phyloP scores from a whole-genome alignment of 257 asterid genomes.

The Penstemon eatonii region DNA sequence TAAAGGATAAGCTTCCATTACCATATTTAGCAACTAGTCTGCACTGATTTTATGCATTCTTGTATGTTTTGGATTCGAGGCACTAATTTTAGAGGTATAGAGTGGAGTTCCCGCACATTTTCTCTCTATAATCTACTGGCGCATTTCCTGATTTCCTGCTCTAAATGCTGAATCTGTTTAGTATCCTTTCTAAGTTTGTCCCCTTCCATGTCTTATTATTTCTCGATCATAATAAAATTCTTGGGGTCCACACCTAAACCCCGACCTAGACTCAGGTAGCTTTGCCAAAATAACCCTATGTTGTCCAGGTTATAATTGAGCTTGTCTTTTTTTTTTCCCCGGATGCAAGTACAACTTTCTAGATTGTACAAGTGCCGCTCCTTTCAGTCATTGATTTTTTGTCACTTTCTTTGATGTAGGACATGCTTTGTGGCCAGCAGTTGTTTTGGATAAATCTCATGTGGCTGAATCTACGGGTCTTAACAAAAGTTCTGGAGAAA shows the following conservation, averaged over 20 bases:
- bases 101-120: too few species aligned
- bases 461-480: slow-evolving; percentile 67
- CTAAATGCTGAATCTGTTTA: too few species aligned
- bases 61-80: too few species aligned
- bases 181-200: background rate
- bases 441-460: slow-evolving; percentile 80
- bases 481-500: slow-evolving; percentile 69
- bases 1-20: too few species aligned
- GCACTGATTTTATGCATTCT: too few species aligned
- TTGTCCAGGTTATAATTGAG: background rate
- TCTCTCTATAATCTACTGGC: too few species aligned
- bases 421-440: slow-evolving; percentile 98
- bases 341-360: slow-evolving; percentile 20
- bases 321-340: slow-evolving; percentile 14
- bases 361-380: background rate
- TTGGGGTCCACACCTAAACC: background rate
- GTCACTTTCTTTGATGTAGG: slow-evolving; percentile 51
- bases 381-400: slow-evolving; percentile 16
- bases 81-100: too few species aligned
- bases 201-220: background rate
- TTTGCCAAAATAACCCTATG: background rate
- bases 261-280: background rate
- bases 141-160: too few species aligned
- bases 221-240: slow-evolving; percentile 5
- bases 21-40: too few species aligned